Evolutionary conservation across 176 grass and related monocot genomes (phyloP).

Genomic region (Areca catechu): DNA sequence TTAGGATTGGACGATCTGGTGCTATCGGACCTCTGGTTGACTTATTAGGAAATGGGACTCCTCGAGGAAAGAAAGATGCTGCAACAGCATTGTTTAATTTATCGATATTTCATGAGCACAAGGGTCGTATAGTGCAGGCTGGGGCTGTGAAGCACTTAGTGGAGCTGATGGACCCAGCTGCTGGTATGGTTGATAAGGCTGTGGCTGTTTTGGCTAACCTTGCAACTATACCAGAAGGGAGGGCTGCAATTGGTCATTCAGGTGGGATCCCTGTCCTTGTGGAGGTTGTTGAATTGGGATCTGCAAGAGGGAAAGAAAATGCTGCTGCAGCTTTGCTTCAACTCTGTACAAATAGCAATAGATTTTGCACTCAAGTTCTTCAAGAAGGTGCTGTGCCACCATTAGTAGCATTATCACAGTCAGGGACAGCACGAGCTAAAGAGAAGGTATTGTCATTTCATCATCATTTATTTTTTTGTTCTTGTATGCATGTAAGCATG

Average conservation of each 20-base stretch:
- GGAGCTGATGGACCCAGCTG: slow-evolving; percentile 81
- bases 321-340: slow-evolving; percentile 62
- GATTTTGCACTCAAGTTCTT: slow-evolving; percentile 68
- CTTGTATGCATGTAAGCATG: not conserved
- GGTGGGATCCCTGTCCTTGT: slow-evolving; percentile 62
- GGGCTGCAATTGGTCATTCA: slow-evolving; percentile 44
- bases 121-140: slow-evolving; percentile 57
- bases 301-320: slow-evolving; percentile 66
- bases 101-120: slow-evolving; percentile 76
- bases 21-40: slow-evolving; percentile 64
- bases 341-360: slow-evolving; percentile 62
- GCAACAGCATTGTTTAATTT: slow-evolving; percentile 77
- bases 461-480: slow-evolving; percentile 7
- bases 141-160: slow-evolving; percentile 66
- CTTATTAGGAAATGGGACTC: slow-evolving; percentile 50
- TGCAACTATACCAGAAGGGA: slow-evolving; percentile 56
- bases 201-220: slow-evolving; percentile 83
- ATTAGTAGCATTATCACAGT: slow-evolving; percentile 62
- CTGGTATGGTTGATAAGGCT: slow-evolving; percentile 78
- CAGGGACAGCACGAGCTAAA: slow-evolving; percentile 73
- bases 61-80: slow-evolving; percentile 79
- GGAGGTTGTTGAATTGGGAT: slow-evolving; percentile 86
- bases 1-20: slow-evolving; percentile 62
- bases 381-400: slow-evolving; percentile 81
- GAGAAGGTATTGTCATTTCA: slow-evolving; percentile 48